phyloP scores from a whole-genome alignment of 2,329 filamentous ascomycete species.

The Aspergillus eucalypticola region DNA sequence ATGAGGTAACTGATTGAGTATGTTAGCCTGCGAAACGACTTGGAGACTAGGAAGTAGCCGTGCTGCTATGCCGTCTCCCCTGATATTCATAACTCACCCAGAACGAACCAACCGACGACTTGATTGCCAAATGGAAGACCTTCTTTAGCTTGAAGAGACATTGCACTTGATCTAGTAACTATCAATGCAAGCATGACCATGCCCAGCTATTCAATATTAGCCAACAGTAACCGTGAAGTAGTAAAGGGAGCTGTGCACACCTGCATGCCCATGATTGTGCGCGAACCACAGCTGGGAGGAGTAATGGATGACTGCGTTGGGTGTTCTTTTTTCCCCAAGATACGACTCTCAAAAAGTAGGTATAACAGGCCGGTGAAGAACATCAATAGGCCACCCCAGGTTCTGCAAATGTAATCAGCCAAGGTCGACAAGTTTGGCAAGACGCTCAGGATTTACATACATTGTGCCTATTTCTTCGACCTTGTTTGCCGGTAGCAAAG shows the following conservation, averaged over 20 bases:
- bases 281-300: slow-evolving; percentile 36
- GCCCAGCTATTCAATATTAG: slow-evolving; percentile 57
- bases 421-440: not conserved
- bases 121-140: slow-evolving; percentile 88
- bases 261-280: slow-evolving; percentile 50
- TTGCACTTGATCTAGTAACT: slow-evolving; percentile 82
- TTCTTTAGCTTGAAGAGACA: slow-evolving; percentile 78
- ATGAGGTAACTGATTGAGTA: slow-evolving; percentile 60
- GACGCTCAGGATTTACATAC: slow-evolving; percentile 51
- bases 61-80: not conserved
- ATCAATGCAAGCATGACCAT: slow-evolving; percentile 78
- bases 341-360: slow-evolving; percentile 72
- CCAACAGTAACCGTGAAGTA: not conserved
- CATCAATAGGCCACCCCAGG: slow-evolving; percentile 78
- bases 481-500: slow-evolving; percentile 83
- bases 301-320: slow-evolving; percentile 15
- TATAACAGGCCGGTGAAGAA: slow-evolving; percentile 73
- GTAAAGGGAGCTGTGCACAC: slow-evolving; percentile 25
- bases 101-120: slow-evolving; percentile 76
- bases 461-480: slow-evolving; percentile 73
- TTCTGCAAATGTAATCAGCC: slow-evolving; percentile 46
- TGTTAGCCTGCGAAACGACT: slow-evolving; percentile 10
- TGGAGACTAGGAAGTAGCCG: not conserved
- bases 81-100: slow-evolving; percentile 56
- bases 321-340: slow-evolving; percentile 48